phyloP scores from a whole-genome alignment of 208 protist species.

The Acanthamoeba castellanii region DNA sequence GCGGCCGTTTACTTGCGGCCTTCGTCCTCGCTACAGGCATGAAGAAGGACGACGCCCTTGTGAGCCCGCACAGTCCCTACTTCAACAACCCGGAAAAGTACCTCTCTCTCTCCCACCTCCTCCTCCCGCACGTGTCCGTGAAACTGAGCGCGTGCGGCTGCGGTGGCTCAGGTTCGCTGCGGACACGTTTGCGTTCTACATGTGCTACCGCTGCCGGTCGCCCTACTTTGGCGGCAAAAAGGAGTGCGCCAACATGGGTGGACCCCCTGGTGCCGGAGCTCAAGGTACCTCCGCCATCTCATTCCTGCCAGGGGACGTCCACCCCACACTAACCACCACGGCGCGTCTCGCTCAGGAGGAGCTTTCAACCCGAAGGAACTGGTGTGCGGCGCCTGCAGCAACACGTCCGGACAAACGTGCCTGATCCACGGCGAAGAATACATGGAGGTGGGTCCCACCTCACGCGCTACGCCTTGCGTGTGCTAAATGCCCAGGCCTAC shows the following conservation, averaged over 20 bases:
- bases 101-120: neutral
- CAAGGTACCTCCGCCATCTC: neutral
- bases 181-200: slow-evolving; percentile 44
- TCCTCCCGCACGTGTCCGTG: too few species aligned
- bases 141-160: neutral
- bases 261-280: neutral
- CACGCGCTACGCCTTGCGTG: neutral
- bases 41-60: neutral
- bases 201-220: slow-evolving; percentile 54
- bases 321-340: neutral
- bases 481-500: neutral
- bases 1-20: neutral
- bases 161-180: neutral
- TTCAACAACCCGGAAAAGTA: slow-evolving; percentile 35
- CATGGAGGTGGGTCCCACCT: neutral
- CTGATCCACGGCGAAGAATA: slow-evolving; percentile 48
- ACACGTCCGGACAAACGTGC: neutral
- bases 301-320: neutral
- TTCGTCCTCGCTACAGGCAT: neutral
- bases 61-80: slow-evolving; percentile 50
- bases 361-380: slow-evolving; percentile 40
- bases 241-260: slow-evolving; percentile 41
- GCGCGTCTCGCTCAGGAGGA: neutral
- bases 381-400: slow-evolving; percentile 22
- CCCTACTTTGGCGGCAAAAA: slow-evolving; percentile 67